These are phyloP conservation scores for Ophiocordyceps polyrhachis-furcata DNA, from an alignment of 2,329 filamentous ascomycete species.

Conservation along the genomic window DNA sequence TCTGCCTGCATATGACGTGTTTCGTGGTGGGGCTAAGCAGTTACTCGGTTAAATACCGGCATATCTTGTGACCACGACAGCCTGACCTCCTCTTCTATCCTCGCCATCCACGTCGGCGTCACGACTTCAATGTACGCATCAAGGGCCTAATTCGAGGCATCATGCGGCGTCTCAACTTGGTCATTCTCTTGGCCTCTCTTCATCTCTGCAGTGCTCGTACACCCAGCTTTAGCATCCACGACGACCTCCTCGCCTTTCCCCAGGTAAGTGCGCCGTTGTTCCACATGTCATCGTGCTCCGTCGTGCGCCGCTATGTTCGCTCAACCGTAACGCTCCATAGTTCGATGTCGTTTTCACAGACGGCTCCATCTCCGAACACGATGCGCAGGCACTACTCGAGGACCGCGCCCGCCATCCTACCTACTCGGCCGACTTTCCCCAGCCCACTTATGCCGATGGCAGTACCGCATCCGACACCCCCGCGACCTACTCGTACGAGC, in stretches of 20 bases:
- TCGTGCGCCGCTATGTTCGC: neutral
- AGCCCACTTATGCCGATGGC: slow-evolving; percentile 16
- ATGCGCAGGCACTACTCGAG: slow-evolving; percentile 44
- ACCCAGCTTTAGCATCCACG: slow-evolving; percentile 61
- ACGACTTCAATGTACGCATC: neutral
- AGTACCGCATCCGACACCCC: slow-evolving; percentile 3
- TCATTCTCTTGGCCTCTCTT: slow-evolving; percentile 23
- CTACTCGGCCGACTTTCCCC: slow-evolving; percentile 20
- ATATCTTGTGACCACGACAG: neutral
- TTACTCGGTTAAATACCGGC: neutral
- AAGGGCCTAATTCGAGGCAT: slow-evolving; percentile 9
- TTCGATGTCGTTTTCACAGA: slow-evolving; percentile 66
- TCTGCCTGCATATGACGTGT: too few species aligned
- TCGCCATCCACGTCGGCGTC: neutral
- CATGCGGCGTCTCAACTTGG: slow-evolving; percentile 33
- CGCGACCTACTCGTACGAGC: slow-evolving; percentile 36
- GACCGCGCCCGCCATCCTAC: slow-evolving; percentile 15
- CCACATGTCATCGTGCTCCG: neutral
- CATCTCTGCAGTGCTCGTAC: slow-evolving; percentile 30
- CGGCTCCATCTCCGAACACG: slow-evolving; percentile 49
- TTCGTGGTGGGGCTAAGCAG: too few species aligned
- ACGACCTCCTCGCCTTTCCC: slow-evolving; percentile 73
- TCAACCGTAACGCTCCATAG: slow-evolving; percentile 21
- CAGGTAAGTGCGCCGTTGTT: slow-evolving; percentile 36
- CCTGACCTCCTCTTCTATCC: neutral